A percentile compares a stretch with the other conserved stretches of the same genome.
phyloP scores from a whole-genome alignment of 148 eudicot species.

The Drosera capensis region DNA sequence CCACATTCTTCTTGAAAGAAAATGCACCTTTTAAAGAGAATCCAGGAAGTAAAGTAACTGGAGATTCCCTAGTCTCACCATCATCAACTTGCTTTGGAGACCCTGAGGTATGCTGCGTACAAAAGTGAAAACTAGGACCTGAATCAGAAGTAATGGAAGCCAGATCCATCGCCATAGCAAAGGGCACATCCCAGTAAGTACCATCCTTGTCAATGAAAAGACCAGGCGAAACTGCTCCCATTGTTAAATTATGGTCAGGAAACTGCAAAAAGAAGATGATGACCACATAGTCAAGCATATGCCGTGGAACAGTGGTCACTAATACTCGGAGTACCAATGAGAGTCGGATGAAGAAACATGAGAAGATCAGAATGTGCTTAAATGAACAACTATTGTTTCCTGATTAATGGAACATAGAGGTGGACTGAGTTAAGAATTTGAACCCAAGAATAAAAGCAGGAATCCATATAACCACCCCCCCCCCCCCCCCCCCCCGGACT shows the following conservation, averaged over 20 bases:
- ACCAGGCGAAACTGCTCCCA: conserved; percentile 63
- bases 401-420: too few relatives aligned
- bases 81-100: conserved; percentile 30
- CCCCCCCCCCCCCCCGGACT: too few relatives aligned
- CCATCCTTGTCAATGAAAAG: conserved; percentile 56
- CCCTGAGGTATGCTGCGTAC: conserved; percentile 51
- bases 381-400: too few relatives aligned
- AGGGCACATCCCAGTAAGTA: conserved; percentile 78
- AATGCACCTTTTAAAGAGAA: conserved; percentile 50
- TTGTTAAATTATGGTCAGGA: conserved; percentile 40
- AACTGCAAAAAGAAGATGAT: conserved; percentile 36
- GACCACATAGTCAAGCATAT: background rate
- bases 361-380: too few relatives aligned
- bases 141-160: conserved; percentile 52
- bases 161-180: conserved; percentile 55
- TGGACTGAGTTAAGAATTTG: too few relatives aligned
- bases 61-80: conserved; percentile 17
- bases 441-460: too few relatives aligned
- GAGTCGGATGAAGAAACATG: too few relatives aligned
- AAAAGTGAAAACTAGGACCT: conserved; percentile 54
- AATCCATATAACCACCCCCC: too few relatives aligned
- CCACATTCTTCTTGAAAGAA: conserved; percentile 41
- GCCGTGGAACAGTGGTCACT: too few relatives aligned
- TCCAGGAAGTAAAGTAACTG: conserved; percentile 45
- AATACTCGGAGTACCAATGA: too few relatives aligned